Conservation (phyloP, 83 land plant genomes). For the Diphasiastrum complanatum region DNA sequence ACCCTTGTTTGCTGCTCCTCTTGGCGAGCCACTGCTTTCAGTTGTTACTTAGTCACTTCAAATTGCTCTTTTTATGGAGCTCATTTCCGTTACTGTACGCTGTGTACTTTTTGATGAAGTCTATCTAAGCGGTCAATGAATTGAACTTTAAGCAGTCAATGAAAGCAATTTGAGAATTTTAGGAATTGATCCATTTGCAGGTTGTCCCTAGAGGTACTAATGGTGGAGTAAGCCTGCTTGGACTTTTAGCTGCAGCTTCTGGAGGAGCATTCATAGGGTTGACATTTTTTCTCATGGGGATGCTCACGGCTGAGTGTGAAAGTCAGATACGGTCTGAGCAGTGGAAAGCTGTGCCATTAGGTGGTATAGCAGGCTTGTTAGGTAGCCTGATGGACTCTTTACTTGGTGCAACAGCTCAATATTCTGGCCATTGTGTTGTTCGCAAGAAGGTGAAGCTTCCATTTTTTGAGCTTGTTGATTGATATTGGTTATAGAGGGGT, state of each 20-base stretch:
- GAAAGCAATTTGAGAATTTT: too few species aligned
- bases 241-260: slow-evolving; percentile 67
- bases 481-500: too few species aligned
- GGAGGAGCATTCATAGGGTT: slow-evolving; percentile 77
- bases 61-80: too few species aligned
- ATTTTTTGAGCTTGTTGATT: too few species aligned
- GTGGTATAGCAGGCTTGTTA: slow-evolving; percentile 52
- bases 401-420: slow-evolving; percentile 83
- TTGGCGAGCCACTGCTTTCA: too few species aligned
- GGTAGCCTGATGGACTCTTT: slow-evolving; percentile 85
- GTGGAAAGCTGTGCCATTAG: slow-evolving; percentile 57
- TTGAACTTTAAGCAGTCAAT: too few species aligned
- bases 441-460: slow-evolving; percentile 64
- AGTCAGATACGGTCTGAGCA: slow-evolving; percentile 39
- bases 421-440: slow-evolving; percentile 74
- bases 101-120: too few species aligned
- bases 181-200: slow-evolving; percentile 44
- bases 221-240: slow-evolving; percentile 68
- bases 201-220: slow-evolving; percentile 75
- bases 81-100: too few species aligned
- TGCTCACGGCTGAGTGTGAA: slow-evolving; percentile 45
- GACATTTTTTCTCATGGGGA: slow-evolving; percentile 55
- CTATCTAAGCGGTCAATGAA: too few species aligned
- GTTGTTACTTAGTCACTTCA: too few species aligned
- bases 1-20: too few species aligned